phyloP scores from a whole-genome alignment of 345 rosid genomes.

The Eucalyptus pauciflora region DNA sequence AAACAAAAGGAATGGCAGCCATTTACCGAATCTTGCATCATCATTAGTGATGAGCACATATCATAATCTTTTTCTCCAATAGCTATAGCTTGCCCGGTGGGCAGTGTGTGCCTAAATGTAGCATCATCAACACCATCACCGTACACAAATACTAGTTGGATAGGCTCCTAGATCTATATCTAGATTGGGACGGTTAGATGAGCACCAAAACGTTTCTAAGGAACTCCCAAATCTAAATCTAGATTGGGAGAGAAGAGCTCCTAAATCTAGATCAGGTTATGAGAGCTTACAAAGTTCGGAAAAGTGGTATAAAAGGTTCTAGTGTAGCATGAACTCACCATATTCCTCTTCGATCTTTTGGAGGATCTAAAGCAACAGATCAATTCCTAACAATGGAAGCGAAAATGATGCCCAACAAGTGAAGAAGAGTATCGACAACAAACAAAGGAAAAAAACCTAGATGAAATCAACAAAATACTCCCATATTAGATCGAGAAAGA shows the following conservation, averaged over 20 bases:
- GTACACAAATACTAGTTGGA: background rate
- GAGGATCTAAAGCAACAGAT: background rate
- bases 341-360: background rate
- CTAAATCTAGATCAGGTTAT: no score
- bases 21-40: background rate
- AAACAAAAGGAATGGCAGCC: background rate
- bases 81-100: rapidly evolving
- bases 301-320: background rate
- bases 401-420: background rate
- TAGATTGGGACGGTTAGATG: background rate
- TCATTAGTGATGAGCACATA: background rate
- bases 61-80: background rate
- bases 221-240: background rate
- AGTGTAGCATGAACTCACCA: background rate
- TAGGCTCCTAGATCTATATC: background rate
- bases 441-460: no score
- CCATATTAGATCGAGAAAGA: background rate
- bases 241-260: background rate
- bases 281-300: background rate
- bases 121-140: background rate
- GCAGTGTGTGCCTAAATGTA: background rate
- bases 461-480: background rate
- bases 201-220: background rate
- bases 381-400: background rate
- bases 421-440: background rate